Conservation (phyloP, 306 rosid species). For the Spatholobus suberectus region DNA sequence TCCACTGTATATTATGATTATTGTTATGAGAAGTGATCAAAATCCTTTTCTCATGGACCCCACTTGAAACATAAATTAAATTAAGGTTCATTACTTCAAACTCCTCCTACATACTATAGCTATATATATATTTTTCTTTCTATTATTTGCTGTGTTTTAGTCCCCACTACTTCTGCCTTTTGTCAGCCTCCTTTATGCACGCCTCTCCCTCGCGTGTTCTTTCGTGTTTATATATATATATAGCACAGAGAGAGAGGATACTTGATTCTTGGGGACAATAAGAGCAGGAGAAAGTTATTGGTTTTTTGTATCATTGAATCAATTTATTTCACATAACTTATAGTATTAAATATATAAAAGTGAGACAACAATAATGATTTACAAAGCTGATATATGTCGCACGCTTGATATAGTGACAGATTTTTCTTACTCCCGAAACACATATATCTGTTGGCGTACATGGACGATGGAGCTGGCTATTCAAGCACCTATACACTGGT, state of each 20-base stretch:
- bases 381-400: background rate
- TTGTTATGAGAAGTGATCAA: background rate
- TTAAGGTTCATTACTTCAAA: background rate
- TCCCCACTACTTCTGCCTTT: constrained; percentile 35
- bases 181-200: constrained; percentile 75
- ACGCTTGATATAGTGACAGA: background rate
- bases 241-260: background rate
- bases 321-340: background rate
- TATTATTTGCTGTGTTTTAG: constrained; percentile 28
- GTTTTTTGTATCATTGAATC: background rate
- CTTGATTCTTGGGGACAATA: background rate
- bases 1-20: background rate
- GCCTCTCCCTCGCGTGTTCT: constrained; percentile 45
- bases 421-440: background rate
- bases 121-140: background rate
- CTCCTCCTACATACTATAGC: background rate
- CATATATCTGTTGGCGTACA: background rate
- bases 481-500: background rate
- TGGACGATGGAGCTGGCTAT: background rate
- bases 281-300: constrained; percentile 23
- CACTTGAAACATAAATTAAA: background rate
- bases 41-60: constrained; percentile 18
- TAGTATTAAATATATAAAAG: background rate
- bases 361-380: background rate
- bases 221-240: background rate